phyloP scores from a whole-genome alignment of 441 rosid species.

The Gossypium aridum region DNA sequence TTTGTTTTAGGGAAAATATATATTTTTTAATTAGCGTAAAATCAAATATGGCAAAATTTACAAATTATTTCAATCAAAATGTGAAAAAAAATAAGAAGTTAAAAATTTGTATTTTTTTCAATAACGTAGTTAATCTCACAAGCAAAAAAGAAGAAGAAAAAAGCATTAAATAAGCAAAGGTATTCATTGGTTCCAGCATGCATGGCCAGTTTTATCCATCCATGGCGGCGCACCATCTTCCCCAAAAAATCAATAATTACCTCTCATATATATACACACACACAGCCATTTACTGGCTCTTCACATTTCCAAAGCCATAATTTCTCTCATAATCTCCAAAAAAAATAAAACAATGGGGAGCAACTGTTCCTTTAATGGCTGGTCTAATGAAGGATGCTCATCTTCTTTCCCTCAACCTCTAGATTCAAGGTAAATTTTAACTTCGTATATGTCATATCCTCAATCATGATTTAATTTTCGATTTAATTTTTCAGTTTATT shows the following conservation, averaged over 20 bases:
- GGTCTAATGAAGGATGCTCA: background rate
- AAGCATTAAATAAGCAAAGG: background rate
- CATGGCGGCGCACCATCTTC: conserved; percentile 11
- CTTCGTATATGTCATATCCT: background rate
- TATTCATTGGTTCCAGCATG: background rate
- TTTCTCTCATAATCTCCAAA: background rate
- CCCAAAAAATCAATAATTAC: background rate
- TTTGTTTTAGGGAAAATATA: too few relatives aligned
- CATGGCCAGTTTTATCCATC: conserved; percentile 5
- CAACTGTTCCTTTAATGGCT: background rate
- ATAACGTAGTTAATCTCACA: background rate
- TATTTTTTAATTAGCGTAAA: too few relatives aligned
- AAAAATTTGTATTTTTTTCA: background rate
- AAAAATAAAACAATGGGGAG: background rate
- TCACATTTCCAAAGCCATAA: background rate
- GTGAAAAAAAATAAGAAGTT: background rate
- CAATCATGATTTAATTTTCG: background rate
- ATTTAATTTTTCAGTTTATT: background rate
- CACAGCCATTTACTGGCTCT: background rate
- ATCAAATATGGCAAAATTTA: background rate
- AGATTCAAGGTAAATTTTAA: background rate
- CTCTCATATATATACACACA: background rate
- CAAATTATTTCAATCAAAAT: too few relatives aligned
- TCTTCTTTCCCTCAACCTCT: background rate
- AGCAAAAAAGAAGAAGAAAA: background rate